These are phyloP conservation scores for Yamadazyma songkhlaensis DNA, from an alignment of 1,139 yeast genomes.

Conservation along the genomic window DNA sequence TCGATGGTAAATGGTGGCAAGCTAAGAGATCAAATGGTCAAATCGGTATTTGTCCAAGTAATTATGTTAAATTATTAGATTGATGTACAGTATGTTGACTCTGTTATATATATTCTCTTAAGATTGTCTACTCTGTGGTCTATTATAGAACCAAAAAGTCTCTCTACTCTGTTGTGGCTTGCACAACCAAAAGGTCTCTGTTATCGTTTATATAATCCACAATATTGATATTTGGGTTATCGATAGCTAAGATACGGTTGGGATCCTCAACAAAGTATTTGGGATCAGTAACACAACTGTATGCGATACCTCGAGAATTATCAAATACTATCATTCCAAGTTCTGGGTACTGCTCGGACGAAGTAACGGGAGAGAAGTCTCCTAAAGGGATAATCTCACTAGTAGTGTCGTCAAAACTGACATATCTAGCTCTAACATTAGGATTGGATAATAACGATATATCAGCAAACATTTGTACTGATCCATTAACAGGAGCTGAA, in stretches of 20 bases:
- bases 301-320: constrained; percentile 13
- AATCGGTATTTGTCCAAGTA: constrained; percentile 95
- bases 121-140: no score
- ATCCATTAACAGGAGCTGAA: constrained; percentile 9
- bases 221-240: constrained; percentile 2
- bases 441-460: constrained; percentile 12
- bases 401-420: constrained; percentile 2
- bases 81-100: constrained; percentile 7
- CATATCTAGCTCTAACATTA: constrained; percentile 12
- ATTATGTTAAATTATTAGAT: constrained; percentile 75
- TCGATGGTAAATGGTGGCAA: constrained; percentile 99
- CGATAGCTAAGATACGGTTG: constrained; percentile 1
- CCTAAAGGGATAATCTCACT: not conserved
- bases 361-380: constrained; percentile 9
- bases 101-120: no score
- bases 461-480: constrained; percentile 13
- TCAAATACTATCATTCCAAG: constrained; percentile 15
- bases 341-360: constrained; percentile 8
- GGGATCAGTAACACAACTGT: constrained; percentile 14
- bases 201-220: not conserved
- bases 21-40: constrained; percentile 88
- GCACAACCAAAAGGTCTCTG: not conserved
- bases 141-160: no score
- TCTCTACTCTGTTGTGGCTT: no score
- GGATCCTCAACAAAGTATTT: constrained; percentile 5